phyloP scores from a whole-genome alignment of 169 alveolate species.

The Eimeria acervulina region DNA sequence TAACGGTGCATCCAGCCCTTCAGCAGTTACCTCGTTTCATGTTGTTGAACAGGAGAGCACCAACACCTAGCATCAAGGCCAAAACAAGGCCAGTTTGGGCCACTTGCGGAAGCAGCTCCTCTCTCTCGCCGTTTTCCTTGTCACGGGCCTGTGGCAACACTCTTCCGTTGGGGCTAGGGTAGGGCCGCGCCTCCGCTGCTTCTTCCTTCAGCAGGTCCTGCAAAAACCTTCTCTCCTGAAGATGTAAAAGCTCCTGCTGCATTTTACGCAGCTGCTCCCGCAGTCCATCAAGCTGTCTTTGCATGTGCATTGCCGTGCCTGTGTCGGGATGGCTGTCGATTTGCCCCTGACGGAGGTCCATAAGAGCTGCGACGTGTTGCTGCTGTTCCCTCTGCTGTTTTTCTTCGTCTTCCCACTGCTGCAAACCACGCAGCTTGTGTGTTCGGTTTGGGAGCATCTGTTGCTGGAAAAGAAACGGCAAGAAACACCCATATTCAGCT shows the following conservation, averaged over 20 bases:
- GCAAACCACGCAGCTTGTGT: constrained; percentile 48
- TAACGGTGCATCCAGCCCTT: background rate
- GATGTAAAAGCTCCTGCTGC: constrained; percentile 59
- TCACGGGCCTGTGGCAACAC: background rate
- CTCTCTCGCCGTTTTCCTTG: constrained; percentile 16
- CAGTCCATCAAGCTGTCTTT: constrained; percentile 49
- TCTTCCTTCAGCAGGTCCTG: constrained; percentile 60
- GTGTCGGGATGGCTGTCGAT: constrained; percentile 9
- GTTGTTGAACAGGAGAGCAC: constrained; percentile 18
- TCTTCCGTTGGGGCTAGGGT: constrained; percentile 1
- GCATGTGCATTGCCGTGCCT: constrained; percentile 15
- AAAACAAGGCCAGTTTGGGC: constrained; percentile 51
- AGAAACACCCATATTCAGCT: constrained; percentile 48
- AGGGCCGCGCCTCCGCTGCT: background rate
- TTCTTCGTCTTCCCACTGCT: constrained; percentile 55
- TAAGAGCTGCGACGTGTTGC: constrained; percentile 62
- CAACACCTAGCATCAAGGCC: constrained; percentile 57
- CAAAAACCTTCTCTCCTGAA: constrained; percentile 28
- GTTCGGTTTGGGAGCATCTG: constrained; percentile 61
- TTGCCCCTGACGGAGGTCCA: constrained; percentile 37
- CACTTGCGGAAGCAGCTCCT: constrained; percentile 56
- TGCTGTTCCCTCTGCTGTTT: constrained; percentile 41
- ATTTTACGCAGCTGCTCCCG: constrained; percentile 60
- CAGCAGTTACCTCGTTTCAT: constrained; percentile 39
- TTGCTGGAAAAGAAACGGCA: constrained; percentile 73